Percentiles rank a stretch among this genome's conserved stretches.
Evolutionary conservation across 129 eudicot species (phyloP).

Genomic region (Helianthus tuberosus): DNA sequence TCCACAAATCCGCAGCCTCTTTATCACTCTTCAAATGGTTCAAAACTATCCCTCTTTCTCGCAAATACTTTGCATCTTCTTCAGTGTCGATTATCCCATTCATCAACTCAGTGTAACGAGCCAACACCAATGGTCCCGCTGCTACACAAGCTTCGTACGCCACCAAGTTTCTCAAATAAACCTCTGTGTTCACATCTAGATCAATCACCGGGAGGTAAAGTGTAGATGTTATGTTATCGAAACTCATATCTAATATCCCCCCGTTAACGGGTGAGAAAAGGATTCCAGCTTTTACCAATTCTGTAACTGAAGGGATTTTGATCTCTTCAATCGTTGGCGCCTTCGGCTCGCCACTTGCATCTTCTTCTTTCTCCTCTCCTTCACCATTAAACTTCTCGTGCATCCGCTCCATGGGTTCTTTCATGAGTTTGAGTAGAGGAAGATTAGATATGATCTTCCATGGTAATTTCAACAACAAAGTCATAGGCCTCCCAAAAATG

Average conservation of each 20-base stretch:
- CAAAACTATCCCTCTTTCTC: conserved; percentile 49
- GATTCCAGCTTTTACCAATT: conserved; percentile 49
- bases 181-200: conserved; percentile 55
- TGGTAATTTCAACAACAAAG: conserved; percentile 35
- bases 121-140: conserved; percentile 56
- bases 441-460: conserved; percentile 48
- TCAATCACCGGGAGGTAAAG: conserved; percentile 44
- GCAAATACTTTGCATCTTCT: conserved; percentile 53
- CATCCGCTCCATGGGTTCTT: conserved; percentile 27
- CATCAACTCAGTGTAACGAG: conserved; percentile 81
- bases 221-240: conserved; percentile 33
- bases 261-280: conserved; percentile 43
- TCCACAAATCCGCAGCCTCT: conserved; percentile 76
- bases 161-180: conserved; percentile 53
- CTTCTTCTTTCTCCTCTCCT: conserved; percentile 15
- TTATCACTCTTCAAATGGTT: conserved; percentile 67
- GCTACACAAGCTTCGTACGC: conserved; percentile 68
- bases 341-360: conserved; percentile 1
- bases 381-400: not conserved
- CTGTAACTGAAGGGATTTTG: conserved; percentile 63
- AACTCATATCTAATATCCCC: conserved; percentile 40
- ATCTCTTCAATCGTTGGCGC: conserved; percentile 62
- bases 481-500: conserved; percentile 27
- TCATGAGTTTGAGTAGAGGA: conserved; percentile 44
- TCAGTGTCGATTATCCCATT: conserved; percentile 70